A percentile compares a stretch with the other conserved stretches of the same genome.
Conservation (phyloP, 352 stramenopile species). For the Phytophthora sansomeana region DNA sequence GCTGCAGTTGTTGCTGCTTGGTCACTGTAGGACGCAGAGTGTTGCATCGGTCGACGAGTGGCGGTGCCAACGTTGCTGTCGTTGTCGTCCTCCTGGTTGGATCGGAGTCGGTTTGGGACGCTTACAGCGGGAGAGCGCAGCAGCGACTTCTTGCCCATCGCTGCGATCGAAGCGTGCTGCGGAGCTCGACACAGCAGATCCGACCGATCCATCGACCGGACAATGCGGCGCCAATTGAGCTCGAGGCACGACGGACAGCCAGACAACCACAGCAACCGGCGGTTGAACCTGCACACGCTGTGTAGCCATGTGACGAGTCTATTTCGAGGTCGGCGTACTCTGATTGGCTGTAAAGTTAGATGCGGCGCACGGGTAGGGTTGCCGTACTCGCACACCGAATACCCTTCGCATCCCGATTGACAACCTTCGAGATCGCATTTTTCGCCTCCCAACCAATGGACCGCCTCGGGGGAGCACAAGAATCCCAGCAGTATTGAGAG, state of each 20-base stretch:
- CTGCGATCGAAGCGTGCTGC: conserved; percentile 4
- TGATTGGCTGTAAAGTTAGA: conserved; percentile 26
- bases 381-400: background rate
- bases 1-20: conserved; percentile 11
- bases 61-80: conserved; percentile 2
- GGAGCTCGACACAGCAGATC: conserved; percentile 1
- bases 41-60: conserved; percentile 14
- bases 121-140: conserved; percentile 7
- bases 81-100: conserved; percentile 33
- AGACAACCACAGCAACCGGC: background rate
- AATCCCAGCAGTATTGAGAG: conserved; percentile 17
- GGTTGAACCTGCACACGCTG: conserved; percentile 10
- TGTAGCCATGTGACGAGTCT: conserved; percentile 42
- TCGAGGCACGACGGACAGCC: conserved; percentile 4
- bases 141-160: conserved; percentile 21
- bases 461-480: conserved; percentile 21
- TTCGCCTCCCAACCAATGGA: conserved; percentile 37
- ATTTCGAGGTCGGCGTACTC: conserved; percentile 4
- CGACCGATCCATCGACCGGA: conserved; percentile 28
- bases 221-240: conserved; percentile 6
- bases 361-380: conserved; percentile 5
- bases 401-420: conserved; percentile 6
- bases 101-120: conserved; percentile 12
- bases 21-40: conserved; percentile 6
- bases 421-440: conserved; percentile 20